Conservation (phyloP, 2,329 filamentous ascomycete species). For the Colletotrichum sp. region DNA sequence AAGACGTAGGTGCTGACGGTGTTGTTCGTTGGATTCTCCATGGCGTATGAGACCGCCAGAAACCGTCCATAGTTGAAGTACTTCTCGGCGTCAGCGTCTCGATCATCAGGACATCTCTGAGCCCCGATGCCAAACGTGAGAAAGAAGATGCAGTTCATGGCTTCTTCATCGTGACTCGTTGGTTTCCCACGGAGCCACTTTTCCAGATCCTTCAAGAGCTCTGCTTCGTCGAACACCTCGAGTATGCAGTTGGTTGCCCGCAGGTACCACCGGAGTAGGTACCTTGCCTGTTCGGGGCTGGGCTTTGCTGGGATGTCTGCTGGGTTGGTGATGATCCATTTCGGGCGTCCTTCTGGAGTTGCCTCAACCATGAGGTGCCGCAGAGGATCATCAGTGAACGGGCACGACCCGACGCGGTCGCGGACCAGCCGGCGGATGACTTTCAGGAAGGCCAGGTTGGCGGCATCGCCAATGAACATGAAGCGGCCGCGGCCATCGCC, state of each 20-base stretch:
- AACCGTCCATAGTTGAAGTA: slow-evolving; percentile 40
- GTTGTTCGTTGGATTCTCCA: slow-evolving; percentile 38
- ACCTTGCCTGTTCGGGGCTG: slow-evolving; percentile 26
- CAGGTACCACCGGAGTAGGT: slow-evolving; percentile 35
- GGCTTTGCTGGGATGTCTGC: slow-evolving; percentile 25
- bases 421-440: slow-evolving; percentile 36
- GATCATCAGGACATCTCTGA: slow-evolving; percentile 34
- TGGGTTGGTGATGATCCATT: slow-evolving; percentile 26
- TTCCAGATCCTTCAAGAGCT: slow-evolving; percentile 28
- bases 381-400: slow-evolving; percentile 38
- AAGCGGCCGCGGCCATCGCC: slow-evolving; percentile 36
- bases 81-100: slow-evolving; percentile 35
- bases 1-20: slow-evolving; percentile 38
- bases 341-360: slow-evolving; percentile 30
- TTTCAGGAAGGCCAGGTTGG: slow-evolving; percentile 37
- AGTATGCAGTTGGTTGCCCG: slow-evolving; percentile 31
- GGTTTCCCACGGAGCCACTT: slow-evolving; percentile 29
- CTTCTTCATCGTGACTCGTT: slow-evolving; percentile 11
- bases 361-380: slow-evolving; percentile 37
- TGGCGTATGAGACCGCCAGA: slow-evolving; percentile 33
- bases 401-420: slow-evolving; percentile 32
- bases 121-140: slow-evolving; percentile 36
- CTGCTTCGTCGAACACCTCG: slow-evolving; percentile 34
- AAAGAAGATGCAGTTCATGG: slow-evolving; percentile 25
- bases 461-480: slow-evolving; percentile 42